These are phyloP conservation scores for Xylariaceae sp. DNA, from an alignment of 2,329 filamentous ascomycete species.

Conservation along the genomic window DNA sequence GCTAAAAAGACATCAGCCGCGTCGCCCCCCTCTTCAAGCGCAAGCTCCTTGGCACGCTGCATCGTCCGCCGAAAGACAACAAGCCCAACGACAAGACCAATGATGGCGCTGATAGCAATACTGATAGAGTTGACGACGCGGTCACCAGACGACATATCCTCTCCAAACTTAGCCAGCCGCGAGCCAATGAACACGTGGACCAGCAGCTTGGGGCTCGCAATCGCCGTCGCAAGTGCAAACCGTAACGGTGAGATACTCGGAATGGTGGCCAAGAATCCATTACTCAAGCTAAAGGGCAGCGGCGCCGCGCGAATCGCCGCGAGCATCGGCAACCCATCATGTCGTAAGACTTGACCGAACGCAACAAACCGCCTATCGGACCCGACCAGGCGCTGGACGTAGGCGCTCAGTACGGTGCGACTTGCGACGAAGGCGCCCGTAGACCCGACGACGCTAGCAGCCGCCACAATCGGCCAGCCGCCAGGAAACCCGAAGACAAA, in stretches of 20 bases:
- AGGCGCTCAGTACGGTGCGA: constrained; percentile 70
- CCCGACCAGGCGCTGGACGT: constrained; percentile 77
- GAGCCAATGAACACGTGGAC: constrained; percentile 91
- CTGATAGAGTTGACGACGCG: constrained; percentile 80
- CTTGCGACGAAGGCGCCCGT: constrained; percentile 76
- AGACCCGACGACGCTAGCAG: constrained; percentile 74
- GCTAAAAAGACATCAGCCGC: constrained; percentile 2
- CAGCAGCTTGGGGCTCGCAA: constrained; percentile 80
- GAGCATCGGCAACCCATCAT: constrained; percentile 83
- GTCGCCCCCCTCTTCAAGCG: constrained; percentile 38
- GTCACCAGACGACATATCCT: constrained; percentile 74
- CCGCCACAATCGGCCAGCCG: constrained; percentile 80
- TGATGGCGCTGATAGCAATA: constrained; percentile 66
- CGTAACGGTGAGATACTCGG: constrained; percentile 74
- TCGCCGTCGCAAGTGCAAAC: constrained; percentile 77
- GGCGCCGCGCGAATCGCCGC: constrained; percentile 92
- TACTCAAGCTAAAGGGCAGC: constrained; percentile 86
- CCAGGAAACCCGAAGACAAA: constrained; percentile 54
- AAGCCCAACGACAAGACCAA: constrained; percentile 74
- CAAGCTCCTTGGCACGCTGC: constrained; percentile 57
- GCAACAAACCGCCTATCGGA: constrained; percentile 85
- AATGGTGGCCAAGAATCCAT: constrained; percentile 91
- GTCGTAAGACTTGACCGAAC: constrained; percentile 79
- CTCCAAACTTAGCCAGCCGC: constrained; percentile 74
- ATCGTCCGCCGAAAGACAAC: constrained; percentile 77